Evolutionary conservation across 371 early-diverging fungal genomes (phyloP).

Genomic region (Mucor plumbeus): DNA sequence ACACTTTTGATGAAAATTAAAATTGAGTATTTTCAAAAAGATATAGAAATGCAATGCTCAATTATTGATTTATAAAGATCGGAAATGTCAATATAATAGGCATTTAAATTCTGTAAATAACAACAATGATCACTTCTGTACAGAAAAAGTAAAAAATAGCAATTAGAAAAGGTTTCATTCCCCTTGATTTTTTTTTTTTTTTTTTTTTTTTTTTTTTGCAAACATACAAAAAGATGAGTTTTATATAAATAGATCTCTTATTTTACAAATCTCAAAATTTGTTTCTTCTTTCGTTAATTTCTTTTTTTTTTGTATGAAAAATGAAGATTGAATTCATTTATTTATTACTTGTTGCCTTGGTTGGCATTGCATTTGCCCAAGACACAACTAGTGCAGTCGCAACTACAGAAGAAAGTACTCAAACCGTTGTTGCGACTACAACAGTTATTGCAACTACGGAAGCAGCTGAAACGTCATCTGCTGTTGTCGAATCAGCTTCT

Average conservation of each 20-base stretch:
- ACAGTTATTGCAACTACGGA: slow-evolving; percentile 8
- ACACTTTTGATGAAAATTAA: too few relatives aligned
- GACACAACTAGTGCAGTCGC: not conserved
- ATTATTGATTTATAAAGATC: too few relatives aligned
- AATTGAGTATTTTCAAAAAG: too few relatives aligned
- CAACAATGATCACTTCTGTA: not conserved
- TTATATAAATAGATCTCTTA: slow-evolving; percentile 8
- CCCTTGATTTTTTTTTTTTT: slow-evolving; percentile 13
- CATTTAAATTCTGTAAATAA: not conserved
- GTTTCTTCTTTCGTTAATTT: not conserved
- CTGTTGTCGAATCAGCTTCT: slow-evolving; percentile 1
- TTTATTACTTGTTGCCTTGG: slow-evolving; percentile 6
- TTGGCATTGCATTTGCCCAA: slow-evolving; percentile 17
- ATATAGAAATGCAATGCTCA: too few relatives aligned
- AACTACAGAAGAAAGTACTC: slow-evolving; percentile 7
- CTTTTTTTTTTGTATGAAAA: not conserved
- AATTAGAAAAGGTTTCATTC: slow-evolving; percentile 10
- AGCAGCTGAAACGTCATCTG: slow-evolving; percentile 2
- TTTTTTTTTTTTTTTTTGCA: slow-evolving; percentile 3
- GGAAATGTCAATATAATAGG: not conserved
- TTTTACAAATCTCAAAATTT: not conserved
- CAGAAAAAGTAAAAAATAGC: not conserved
- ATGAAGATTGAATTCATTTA: slow-evolving; percentile 7
- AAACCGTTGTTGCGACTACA: not conserved
- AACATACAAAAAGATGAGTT: not conserved